Percentiles rank a stretch among this genome's conserved stretches.
Evolutionary conservation across 257 asterid genomes (phyloP).

Genomic region (Salvia miltiorrhiza): DNA sequence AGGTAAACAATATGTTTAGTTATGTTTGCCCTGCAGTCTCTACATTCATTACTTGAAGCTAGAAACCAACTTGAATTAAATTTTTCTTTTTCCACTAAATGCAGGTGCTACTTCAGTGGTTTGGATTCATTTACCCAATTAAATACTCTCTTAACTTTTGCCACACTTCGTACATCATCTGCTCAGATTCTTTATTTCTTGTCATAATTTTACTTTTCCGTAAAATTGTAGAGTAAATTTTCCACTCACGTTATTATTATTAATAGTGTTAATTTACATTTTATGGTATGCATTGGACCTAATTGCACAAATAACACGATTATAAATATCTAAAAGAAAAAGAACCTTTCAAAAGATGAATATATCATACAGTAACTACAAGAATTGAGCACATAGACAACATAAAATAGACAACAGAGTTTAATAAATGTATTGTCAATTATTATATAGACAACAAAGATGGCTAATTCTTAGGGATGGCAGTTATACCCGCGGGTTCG

Average conservation of each 20-base stretch:
- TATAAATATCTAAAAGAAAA: too few relatives aligned
- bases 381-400: too few relatives aligned
- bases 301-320: too few relatives aligned
- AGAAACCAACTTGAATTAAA: neutral
- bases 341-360: too few relatives aligned
- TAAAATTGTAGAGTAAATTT: neutral
- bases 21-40: neutral
- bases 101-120: neutral
- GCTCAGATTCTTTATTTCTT: neutral
- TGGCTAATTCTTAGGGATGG: too few relatives aligned
- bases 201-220: neutral
- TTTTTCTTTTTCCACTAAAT: neutral
- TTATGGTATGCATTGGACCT: too few relatives aligned
- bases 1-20: neutral
- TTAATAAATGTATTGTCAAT: too few relatives aligned
- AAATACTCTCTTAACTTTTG: neutral
- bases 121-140: slow-evolving; percentile 1
- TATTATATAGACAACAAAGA: too few relatives aligned
- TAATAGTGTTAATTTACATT: too few relatives aligned
- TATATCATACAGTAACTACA: too few relatives aligned
- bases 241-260: neutral
- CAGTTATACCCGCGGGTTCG: too few relatives aligned
- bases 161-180: neutral
- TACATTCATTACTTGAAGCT: slow-evolving; percentile 8
- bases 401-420: too few relatives aligned